phyloP scores from a whole-genome alignment of 805 yeast species.

The Candida krabiensis region DNA sequence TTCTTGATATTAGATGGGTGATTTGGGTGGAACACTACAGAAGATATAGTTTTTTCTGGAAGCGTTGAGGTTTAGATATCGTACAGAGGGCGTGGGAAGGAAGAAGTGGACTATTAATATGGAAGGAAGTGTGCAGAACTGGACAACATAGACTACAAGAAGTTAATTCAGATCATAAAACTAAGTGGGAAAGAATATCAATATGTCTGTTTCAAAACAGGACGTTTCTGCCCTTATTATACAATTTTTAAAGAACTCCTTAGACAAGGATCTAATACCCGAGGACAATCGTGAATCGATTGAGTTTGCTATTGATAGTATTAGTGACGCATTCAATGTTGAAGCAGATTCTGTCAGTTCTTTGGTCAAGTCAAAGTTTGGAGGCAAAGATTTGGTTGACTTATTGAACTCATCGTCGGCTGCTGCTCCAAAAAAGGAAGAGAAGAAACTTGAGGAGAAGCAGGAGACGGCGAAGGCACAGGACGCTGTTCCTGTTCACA shows the following conservation, averaged over 20 bases:
- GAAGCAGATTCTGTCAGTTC: constrained; percentile 35
- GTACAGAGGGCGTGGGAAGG: too few relatives aligned
- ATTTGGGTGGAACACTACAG: too few relatives aligned
- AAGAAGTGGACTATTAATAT: too few relatives aligned
- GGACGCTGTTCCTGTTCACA: constrained; percentile 40
- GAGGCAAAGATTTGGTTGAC: constrained; percentile 48
- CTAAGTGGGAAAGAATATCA: too few relatives aligned
- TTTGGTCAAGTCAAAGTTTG: constrained; percentile 38
- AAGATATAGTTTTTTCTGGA: background rate
- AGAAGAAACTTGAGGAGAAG: background rate
- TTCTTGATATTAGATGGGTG: too few relatives aligned
- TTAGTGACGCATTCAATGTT: constrained; percentile 76
- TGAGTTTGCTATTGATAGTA: constrained; percentile 92
- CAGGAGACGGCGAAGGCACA: constrained; percentile 2
- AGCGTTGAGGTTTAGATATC: too few relatives aligned
- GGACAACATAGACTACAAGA: too few relatives aligned
- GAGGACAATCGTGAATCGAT: constrained; percentile 85
- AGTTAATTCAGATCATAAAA: too few relatives aligned
- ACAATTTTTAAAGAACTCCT: constrained; percentile 61
- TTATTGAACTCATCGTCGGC: constrained; percentile 35
- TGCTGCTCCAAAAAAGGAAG: constrained; percentile 9
- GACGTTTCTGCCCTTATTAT: constrained; percentile 74
- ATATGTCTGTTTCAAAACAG: constrained; percentile 52
- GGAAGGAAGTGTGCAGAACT: too few relatives aligned
- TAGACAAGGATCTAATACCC: constrained; percentile 60